A percentile compares a stretch with the other conserved stretches of the same genome.
Evolutionary conservation across 306 rosid genomes (phyloP).

Genomic region (Myrica gale): DNA sequence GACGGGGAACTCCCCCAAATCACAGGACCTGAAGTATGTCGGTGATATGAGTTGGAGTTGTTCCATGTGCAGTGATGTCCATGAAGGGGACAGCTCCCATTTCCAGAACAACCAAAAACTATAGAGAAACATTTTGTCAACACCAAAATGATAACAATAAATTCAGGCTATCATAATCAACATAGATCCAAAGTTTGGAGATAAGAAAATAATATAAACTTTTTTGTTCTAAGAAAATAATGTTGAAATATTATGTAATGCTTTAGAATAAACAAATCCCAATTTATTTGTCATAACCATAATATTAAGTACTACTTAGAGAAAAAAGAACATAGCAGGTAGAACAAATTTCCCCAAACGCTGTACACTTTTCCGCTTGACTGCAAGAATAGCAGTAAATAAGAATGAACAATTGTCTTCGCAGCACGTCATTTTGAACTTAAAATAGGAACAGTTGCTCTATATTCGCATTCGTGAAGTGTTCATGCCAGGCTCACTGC

Average conservation of each 20-base stretch:
- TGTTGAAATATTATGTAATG: neutral
- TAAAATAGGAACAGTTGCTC: neutral
- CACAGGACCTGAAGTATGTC: constrained; percentile 54
- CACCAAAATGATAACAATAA: constrained; percentile 8
- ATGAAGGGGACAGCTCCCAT: constrained; percentile 51
- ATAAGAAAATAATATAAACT: neutral
- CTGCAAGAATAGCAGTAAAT: neutral
- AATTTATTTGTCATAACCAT: neutral
- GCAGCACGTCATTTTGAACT: no score
- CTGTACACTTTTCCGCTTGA: neutral
- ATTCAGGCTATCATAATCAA: neutral
- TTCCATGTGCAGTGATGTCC: constrained; percentile 66
- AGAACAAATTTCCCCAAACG: neutral
- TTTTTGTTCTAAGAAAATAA: no score
- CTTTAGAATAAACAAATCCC: neutral
- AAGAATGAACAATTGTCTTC: neutral
- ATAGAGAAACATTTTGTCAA: constrained; percentile 24
- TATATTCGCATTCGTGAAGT: neutral
- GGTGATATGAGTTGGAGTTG: constrained; percentile 60
- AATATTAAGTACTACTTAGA: neutral
- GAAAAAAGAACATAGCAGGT: neutral
- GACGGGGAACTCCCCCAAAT: constrained; percentile 69
- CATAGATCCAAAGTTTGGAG: neutral
- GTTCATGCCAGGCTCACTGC: neutral
- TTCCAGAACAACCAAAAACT: constrained; percentile 52